Base-by-base conservation (phyloP, 495 filamentous ascomycete genomes). In the Penicillium waksmanii region DNA sequence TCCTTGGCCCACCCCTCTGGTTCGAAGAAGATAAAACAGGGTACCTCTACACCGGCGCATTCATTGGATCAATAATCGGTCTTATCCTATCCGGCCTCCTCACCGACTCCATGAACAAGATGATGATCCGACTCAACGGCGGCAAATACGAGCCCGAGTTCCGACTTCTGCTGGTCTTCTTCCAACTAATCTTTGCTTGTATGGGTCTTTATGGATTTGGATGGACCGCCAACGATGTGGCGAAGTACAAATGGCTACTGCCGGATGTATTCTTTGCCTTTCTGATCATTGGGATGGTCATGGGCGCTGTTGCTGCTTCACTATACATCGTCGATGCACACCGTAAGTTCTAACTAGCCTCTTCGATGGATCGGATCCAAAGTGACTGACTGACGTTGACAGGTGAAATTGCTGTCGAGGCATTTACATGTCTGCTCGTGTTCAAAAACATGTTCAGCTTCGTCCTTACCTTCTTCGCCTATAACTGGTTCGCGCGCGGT, bases 391-490 rank as follows among this genome's bases (percentile, higher is more conserved):
- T 73, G 57, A 65, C 8, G 3, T 42, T 8, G 2, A 19, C 57
- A 92, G 89, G 88, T 10, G 85, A 92, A 55, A 87, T 97, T 53
- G 85, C 92, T 2, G 87, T 97, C 47, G 93, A 97, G 76, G 90
- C 88, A 3, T 96, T 97, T 70, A 97, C 93, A 0, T 90, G 89
- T 75, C 80, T 96, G 64, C 78, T 97, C 51, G 84, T 97, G 21
- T 97, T 97, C 82, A 97, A 92, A 74, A 97, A 96, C 62, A 80
- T 97, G 56, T 95, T 97, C 77, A 89, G 86, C 65, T 97, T 96
- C 63, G 89, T 84, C 6, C 76, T 97, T 36, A 96, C 93, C 0
- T 93, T 85, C 57, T 85, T 82, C 57, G 91, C 90, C 3, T 96
- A 90, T 63, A 74, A 92, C 31, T 97, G 93, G 93, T 73, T 97